These are phyloP conservation scores for Sequoiadendron giganteum DNA, from an alignment of 75 land plant genomes.

Conservation along the genomic window DNA sequence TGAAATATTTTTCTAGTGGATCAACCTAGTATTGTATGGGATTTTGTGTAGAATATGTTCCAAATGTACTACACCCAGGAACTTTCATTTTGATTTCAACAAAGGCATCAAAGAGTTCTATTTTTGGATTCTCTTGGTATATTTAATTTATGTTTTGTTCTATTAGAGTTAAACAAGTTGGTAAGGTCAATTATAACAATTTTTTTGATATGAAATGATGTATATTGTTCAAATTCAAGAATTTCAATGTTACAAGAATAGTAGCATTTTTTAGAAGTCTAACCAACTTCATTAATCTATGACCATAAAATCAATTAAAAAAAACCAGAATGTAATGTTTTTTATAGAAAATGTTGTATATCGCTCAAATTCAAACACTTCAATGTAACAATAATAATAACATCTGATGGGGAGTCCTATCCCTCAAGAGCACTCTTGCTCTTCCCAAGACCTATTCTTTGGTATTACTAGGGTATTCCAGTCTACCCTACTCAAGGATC, in stretches of 20 bases:
- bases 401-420: too few species aligned
- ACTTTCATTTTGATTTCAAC: slow-evolving; percentile 41
- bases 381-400: too few species aligned
- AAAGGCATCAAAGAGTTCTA: neutral
- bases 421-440: too few species aligned
- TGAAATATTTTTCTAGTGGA: neutral
- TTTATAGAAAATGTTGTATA: too few species aligned
- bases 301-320: too few species aligned
- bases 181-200: slow-evolving; percentile 80
- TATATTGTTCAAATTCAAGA: slow-evolving; percentile 78
- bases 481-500: too few species aligned
- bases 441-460: too few species aligned
- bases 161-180: slow-evolving; percentile 87
- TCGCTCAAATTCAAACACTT: too few species aligned
- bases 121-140: neutral
- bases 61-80: slow-evolving; percentile 72
- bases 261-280: slow-evolving; percentile 42
- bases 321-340: too few species aligned
- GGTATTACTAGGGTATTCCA: too few species aligned
- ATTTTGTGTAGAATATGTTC: slow-evolving; percentile 61
- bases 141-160: slow-evolving; percentile 54
- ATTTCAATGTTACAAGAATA: slow-evolving; percentile 65
- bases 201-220: slow-evolving; percentile 70
- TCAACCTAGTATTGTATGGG: slow-evolving; percentile 22
- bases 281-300: too few species aligned